Base-by-base conservation (phyloP, 129 eudicot genomes). In the Glebionis coronaria region DNA sequence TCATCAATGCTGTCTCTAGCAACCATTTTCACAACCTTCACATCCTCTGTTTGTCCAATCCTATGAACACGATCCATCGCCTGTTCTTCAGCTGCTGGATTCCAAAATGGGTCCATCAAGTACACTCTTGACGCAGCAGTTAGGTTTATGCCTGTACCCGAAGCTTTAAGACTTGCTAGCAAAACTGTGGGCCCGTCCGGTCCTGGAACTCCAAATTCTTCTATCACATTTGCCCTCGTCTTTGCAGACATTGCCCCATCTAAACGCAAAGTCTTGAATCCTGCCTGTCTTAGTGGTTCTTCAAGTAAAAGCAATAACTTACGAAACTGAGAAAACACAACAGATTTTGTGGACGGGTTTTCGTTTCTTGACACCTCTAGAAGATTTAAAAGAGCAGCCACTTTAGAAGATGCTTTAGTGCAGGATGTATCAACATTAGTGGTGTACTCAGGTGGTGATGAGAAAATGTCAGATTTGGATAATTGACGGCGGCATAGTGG, bases 51-150 rank as follows among this genome's bases (percentile, higher is more conserved):
- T 71, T 92, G 98, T 52, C 98, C 98, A 31, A 92, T 92, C 38
- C 98, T 72, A 56, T 92, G 91, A 14, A 92, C 96, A 11, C 98
- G 78, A 54, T 92, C 98, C 98, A 92, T 92, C 1, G 98, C 98
- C 67, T 92, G 96, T 53, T 88, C 94, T 68, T 92, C 98, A 44
- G 83, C 83, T 1, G 98, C 98, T 10, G 98, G 96, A 47, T 92
- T 92, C 98, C 98, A 92, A 96, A 96, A 92, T n/a, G 98, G 98
- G 58, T 92, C 98, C 85, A 88, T n/a, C 63, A 92, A 52, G 73
- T 92, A 92, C 25, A 92, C 98, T 35, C 75, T 79, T 2, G 96
- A 85, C 2, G 98, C 98, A 29, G 81, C 85, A 2, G 90, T 84
- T 2, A 92, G 87, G 68, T 88, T 92, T 71, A 92, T 82, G 35